A percentile compares a stretch with the other conserved stretches of the same genome.
These are phyloP conservation scores for Coniferiporia sulphurascens DNA, from an alignment of 1,284 basidiomycete species.

Conservation along the genomic window DNA sequence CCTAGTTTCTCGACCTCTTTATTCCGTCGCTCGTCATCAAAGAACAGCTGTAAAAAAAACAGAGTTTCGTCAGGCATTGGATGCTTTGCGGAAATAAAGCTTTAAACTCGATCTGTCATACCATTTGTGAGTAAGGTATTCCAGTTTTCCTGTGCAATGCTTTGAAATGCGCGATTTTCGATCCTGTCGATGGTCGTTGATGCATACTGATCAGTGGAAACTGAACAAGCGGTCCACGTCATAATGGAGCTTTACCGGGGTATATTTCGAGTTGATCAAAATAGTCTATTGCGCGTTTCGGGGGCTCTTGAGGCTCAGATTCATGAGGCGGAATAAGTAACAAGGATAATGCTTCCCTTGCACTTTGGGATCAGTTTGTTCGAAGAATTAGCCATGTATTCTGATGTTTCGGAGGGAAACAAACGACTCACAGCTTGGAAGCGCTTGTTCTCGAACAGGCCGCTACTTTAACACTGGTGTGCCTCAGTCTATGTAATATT, in stretches of 20 bases:
- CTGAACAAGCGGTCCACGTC: not conserved
- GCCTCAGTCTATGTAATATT: slow-evolving; percentile 63
- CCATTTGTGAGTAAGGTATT: slow-evolving; percentile 83
- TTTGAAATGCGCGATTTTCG: slow-evolving; percentile 79
- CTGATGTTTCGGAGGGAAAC: not conserved
- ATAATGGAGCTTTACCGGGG: slow-evolving; percentile 44
- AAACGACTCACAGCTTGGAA: slow-evolving; percentile 56
- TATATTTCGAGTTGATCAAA: slow-evolving; percentile 86
- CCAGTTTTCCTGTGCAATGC: slow-evolving; percentile 72
- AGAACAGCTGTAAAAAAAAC: slow-evolving; percentile 59
- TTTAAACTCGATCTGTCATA: slow-evolving; percentile 27
- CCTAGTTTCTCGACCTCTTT: slow-evolving; percentile 72
- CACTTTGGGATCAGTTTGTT: slow-evolving; percentile 47
- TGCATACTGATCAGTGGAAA: not conserved
- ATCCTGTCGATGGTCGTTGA: slow-evolving; percentile 40
- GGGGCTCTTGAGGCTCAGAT: slow-evolving; percentile 33
- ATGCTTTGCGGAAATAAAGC: slow-evolving; percentile 7
- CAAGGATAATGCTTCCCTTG: slow-evolving; percentile 67
- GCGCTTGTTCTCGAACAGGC: slow-evolving; percentile 76
- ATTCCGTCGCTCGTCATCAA: slow-evolving; percentile 78
- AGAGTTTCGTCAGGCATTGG: not conserved
- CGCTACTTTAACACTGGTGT: slow-evolving; percentile 55
- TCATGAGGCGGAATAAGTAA: slow-evolving; percentile 55
- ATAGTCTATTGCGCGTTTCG: slow-evolving; percentile 54
- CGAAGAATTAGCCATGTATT: too few relatives aligned